A percentile compares a stretch with the other conserved stretches of the same genome.
These are phyloP conservation scores for Desmodesmus armatus DNA, from an alignment of 139 green algal species.

Conservation along the genomic window DNA sequence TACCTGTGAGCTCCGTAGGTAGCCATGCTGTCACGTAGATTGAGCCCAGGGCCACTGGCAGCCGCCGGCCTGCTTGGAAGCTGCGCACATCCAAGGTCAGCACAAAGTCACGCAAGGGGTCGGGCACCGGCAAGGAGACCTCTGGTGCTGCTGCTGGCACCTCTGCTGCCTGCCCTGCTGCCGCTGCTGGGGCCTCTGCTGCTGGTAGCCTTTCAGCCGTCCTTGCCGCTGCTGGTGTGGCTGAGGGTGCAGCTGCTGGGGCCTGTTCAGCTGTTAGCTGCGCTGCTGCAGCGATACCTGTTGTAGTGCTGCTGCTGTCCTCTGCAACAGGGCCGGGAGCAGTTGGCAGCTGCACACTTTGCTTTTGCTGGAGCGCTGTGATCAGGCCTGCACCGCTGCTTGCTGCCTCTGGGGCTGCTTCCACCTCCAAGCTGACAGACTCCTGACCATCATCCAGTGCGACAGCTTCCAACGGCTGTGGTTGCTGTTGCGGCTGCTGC, in stretches of 20 bases:
- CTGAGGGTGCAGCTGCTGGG: background rate
- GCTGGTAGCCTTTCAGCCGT: background rate
- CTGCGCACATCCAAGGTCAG: constrained; percentile 63
- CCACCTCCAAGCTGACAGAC: too few relatives aligned
- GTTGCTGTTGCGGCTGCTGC: too few relatives aligned
- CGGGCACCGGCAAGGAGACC: constrained; percentile 19
- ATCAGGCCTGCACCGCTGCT: too few relatives aligned
- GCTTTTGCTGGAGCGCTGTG: too few relatives aligned
- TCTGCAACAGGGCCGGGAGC: too few relatives aligned
- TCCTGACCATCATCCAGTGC: too few relatives aligned
- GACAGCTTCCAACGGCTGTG: too few relatives aligned
- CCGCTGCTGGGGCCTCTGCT: background rate
- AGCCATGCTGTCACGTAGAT: constrained; percentile 57
- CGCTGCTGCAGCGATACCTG: background rate
- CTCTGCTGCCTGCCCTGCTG: constrained; percentile 13
- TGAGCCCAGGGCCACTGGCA: constrained; percentile 60
- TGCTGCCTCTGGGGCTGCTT: too few relatives aligned
- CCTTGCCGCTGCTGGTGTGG: constrained; percentile 11
- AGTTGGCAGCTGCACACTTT: too few relatives aligned
- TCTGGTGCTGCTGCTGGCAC: constrained; percentile 8
- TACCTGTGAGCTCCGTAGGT: constrained; percentile 58
- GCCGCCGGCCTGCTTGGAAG: constrained; percentile 55
- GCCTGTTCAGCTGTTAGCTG: background rate
- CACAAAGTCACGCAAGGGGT: constrained; percentile 54
- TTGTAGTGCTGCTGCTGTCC: too few relatives aligned